Percentiles rank a stretch among this genome's conserved stretches.
Evolutionary conservation across 768 basidiomycete species (phyloP).

Genomic region (Hypholoma sublateritium): DNA sequence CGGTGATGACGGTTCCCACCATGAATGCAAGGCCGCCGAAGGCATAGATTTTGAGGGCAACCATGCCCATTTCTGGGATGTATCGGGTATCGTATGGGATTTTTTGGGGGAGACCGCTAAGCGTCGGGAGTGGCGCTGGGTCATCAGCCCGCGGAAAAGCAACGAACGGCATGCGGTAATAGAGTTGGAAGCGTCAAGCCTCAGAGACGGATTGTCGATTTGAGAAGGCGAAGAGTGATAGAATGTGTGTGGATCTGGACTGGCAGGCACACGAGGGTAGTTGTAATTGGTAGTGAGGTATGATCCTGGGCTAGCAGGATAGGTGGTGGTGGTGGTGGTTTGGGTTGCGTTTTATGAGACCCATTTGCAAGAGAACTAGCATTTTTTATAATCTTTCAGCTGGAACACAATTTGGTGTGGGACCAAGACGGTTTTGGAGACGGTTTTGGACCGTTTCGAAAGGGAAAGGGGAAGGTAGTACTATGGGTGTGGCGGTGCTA

Average conservation of each 20-base stretch:
- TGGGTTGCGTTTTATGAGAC: not conserved
- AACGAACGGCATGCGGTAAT: not conserved
- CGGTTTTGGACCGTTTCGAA: not conserved
- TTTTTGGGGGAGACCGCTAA: not conserved
- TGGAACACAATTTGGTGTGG: not conserved
- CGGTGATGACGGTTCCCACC: conserved; percentile 17
- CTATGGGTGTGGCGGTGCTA: too few relatives aligned
- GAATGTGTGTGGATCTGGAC: not conserved
- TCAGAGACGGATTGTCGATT: not conserved
- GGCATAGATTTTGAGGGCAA: conserved; percentile 27
- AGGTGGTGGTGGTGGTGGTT: not conserved
- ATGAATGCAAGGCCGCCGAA: conserved; percentile 30
- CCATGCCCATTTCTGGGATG: conserved; percentile 19
- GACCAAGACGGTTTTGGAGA: not conserved
- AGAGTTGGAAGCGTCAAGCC: not conserved
- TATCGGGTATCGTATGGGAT: conserved; percentile 15
- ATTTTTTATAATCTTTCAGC: not conserved
- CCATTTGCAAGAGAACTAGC: not conserved
- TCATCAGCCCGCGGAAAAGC: not conserved
- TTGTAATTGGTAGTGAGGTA: not conserved
- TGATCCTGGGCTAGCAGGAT: not conserved
- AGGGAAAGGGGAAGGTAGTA: too few relatives aligned
- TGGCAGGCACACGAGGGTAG: not conserved
- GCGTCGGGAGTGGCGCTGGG: not conserved
- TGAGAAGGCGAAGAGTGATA: not conserved